phyloP scores from a whole-genome alignment of 352 stramenopile genomes.

The Pythium diclinum region DNA sequence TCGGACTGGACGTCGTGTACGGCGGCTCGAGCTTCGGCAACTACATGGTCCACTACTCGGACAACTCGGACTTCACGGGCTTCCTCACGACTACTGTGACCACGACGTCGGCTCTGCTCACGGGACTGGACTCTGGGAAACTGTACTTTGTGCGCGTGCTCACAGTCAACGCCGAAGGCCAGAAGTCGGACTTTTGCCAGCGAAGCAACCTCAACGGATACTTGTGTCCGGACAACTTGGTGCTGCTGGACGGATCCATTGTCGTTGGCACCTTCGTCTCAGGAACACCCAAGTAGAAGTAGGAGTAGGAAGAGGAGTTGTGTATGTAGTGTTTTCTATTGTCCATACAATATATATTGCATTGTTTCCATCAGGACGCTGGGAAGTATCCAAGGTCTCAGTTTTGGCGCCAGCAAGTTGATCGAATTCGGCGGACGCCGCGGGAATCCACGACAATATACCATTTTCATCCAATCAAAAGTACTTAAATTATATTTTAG shows the following conservation, averaged over 20 bases:
- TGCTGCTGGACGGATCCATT: slow-evolving; percentile 60
- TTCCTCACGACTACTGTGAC: slow-evolving; percentile 65
- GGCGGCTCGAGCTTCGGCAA: slow-evolving; percentile 87
- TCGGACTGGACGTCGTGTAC: slow-evolving; percentile 86
- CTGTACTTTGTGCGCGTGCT: slow-evolving; percentile 83
- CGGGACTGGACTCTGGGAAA: slow-evolving; percentile 64
- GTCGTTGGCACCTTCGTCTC: slow-evolving; percentile 55
- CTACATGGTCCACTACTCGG: slow-evolving; percentile 93
- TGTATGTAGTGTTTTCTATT: background rate
- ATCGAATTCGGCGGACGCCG: slow-evolving; percentile 15
- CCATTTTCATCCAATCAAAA: slow-evolving; percentile 22
- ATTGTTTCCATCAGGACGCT: background rate
- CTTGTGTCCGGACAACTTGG: slow-evolving; percentile 69
- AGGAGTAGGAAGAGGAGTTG: slow-evolving; percentile 4
- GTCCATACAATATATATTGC: background rate
- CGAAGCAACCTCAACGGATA: slow-evolving; percentile 51
- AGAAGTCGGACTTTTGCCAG: slow-evolving; percentile 69
- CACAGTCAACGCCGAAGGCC: slow-evolving; percentile 73
- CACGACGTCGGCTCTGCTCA: slow-evolving; percentile 55
- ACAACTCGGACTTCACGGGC: slow-evolving; percentile 63
- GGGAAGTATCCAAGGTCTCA: background rate
- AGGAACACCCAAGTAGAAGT: slow-evolving; percentile 31
- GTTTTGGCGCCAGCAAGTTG: slow-evolving; percentile 5
- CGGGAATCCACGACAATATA: slow-evolving; percentile 2
- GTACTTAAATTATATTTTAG: background rate